These are phyloP conservation scores for Candida smagusa DNA, from an alignment of 1,139 yeast genomes.

Conservation along the genomic window DNA sequence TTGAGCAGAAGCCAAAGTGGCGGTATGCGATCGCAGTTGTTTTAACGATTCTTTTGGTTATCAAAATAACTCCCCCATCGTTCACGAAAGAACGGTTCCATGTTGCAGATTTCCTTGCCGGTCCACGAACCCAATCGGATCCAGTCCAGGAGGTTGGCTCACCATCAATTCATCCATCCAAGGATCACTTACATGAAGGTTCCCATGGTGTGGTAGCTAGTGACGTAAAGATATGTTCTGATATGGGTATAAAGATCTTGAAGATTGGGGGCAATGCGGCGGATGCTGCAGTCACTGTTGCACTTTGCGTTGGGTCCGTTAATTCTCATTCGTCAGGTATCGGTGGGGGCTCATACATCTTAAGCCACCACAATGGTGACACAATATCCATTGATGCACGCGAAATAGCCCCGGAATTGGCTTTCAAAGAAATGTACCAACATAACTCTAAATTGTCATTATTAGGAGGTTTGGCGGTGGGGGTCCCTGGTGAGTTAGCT, in stretches of 20 bases:
- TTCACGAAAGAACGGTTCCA: background rate
- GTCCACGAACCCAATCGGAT: constrained; percentile 10
- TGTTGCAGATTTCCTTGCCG: background rate
- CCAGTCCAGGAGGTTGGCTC: constrained; percentile 30
- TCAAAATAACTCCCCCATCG: too few relatives aligned
- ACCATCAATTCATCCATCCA: constrained; percentile 34
- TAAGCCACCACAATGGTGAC: constrained; percentile 42
- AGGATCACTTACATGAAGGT: constrained; percentile 28
- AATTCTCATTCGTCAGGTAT: constrained; percentile 86
- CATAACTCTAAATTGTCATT: constrained; percentile 45
- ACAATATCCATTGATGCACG: constrained; percentile 77
- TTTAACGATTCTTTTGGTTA: too few relatives aligned
- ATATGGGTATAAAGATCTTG: constrained; percentile 62
- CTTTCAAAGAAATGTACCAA: constrained; percentile 66
- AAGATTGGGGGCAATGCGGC: constrained; percentile 75
- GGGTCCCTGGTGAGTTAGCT: constrained; percentile 84
- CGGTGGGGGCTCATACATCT: constrained; percentile 87
- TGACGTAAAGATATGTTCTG: constrained; percentile 71
- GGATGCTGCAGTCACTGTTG: constrained; percentile 88
- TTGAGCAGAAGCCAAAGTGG: too few relatives aligned
- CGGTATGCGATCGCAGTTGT: too few relatives aligned
- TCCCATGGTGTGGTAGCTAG: constrained; percentile 67
- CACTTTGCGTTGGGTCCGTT: constrained; percentile 81
- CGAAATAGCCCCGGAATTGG: constrained; percentile 74
- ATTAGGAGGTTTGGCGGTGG: constrained; percentile 83